These are phyloP conservation scores for Herpotrichia juniperi DNA, from an alignment of 2,329 filamentous ascomycete genomes.

Conservation along the genomic window DNA sequence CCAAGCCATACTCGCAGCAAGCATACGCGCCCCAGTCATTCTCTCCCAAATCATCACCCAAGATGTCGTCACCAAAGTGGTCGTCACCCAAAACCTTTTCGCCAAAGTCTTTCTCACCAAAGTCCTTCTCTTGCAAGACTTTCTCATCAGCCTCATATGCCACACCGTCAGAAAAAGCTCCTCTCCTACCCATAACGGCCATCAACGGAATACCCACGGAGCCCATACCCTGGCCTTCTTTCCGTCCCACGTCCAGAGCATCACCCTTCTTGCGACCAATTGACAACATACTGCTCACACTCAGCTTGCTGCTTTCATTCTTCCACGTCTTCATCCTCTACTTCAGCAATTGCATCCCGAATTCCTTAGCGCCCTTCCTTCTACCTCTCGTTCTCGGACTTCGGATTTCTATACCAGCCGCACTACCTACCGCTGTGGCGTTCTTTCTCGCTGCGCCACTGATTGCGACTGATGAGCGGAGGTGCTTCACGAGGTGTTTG, in stretches of 20 bases:
- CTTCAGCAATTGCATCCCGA: slow-evolving; percentile 11
- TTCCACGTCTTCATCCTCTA: slow-evolving; percentile 26
- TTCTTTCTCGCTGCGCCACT: slow-evolving; percentile 28
- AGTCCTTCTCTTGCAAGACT: no score
- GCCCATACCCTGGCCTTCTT: not conserved
- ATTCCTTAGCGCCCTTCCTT: slow-evolving; percentile 12
- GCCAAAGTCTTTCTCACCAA: no score
- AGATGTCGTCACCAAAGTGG: no score
- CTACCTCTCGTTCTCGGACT: slow-evolving; percentile 23
- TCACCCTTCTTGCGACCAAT: not conserved
- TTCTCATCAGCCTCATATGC: no score
- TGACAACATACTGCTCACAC: slow-evolving; percentile 1
- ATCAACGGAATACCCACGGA: slow-evolving; percentile 1
- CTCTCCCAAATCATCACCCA: no score
- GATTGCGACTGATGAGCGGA: slow-evolving; percentile 19
- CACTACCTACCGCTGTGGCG: slow-evolving; percentile 24
- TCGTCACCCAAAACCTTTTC: no score
- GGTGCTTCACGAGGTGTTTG: slow-evolving; percentile 24
- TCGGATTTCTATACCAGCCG: slow-evolving; percentile 23
- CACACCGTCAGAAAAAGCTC: slow-evolving; percentile 1
- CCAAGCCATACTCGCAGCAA: no score
- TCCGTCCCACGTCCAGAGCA: not conserved
- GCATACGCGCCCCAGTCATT: no score
- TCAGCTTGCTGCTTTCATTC: slow-evolving; percentile 5
- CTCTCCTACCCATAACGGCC: slow-evolving; percentile 1